Base-by-base conservation (phyloP, 1,139 yeast species). In the Candida sanyaensis region DNA sequence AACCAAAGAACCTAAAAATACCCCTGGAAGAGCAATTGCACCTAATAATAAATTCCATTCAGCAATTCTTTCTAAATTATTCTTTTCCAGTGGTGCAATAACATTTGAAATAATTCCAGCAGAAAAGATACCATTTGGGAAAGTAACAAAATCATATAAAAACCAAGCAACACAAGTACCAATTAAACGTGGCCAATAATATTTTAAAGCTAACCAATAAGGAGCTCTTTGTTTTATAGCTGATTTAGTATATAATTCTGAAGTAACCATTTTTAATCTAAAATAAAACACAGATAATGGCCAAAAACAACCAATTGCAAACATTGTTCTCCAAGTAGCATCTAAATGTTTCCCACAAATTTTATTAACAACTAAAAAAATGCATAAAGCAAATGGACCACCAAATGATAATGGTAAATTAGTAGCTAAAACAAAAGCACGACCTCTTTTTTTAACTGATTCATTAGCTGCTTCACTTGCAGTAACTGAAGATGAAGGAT, bases 381-480 rank as follows among this genome's bases (percentile, higher is more conserved):
- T 73, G 48, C 76, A 73, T 47, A 84, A 64, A n/a, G 90, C 88
- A 63, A 87, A 83, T 13, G 93, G 93, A 7, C 90, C 90, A 49
- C 95, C 93, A 43, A 86, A 73, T 4, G 88, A 74, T 41, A 87
- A 68, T 3, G 93, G 93, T 43, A 87, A 69, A 62, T 87, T 87
- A 7, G 93, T 86, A 21, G 83, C 86, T 62, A 86, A 56, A 41
- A 81, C 76, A 57, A 86, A 84, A 4, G 79, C 75, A 31, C 83
- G 78, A 43, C 92, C 91, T 62, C 92, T 75, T 58, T 77, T 75
- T 58, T 74, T 81, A 42, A 77, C 73, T 2, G 83, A 73, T 52
- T 80, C 83, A 60, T 86, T 84, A 2, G 91, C 88, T 33, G 90
- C 87, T 62, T 86, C 92, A 38, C 83, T 79, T 1, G 90, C 89